Base-by-base conservation (phyloP, 129 eudicot genomes). In the Flaveria trinervia region DNA sequence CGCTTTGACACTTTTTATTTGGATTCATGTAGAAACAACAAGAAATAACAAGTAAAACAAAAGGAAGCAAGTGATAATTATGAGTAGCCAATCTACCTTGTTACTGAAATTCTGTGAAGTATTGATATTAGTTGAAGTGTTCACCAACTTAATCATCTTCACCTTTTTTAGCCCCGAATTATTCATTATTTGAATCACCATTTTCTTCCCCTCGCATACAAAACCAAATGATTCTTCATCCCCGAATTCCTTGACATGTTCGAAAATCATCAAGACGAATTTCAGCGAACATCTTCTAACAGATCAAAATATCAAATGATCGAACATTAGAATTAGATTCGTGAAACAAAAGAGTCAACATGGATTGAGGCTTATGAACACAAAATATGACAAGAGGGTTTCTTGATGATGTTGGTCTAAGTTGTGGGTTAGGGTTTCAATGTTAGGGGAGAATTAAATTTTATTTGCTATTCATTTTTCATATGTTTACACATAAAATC, bases 21-120 rank as follows among this genome's bases (percentile, higher is more conserved):
- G 18, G 36, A 50, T 79, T 51, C 60, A 46, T 18, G 56, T n/a
- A 64, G 71, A 54, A 51, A 74, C 55, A 75, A n/a, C 59, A 61
- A 12, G 51, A 33, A 30, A n/a, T 22, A 59, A 41, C 1, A 52
- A 65, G 7, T 33, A 64, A 50, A 7, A 61, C 68, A 23, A 73
- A 16, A 14, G 45, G 1, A 64, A 17, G 73, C 17, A 64, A 28
- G 16, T 64, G n/a, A 75, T 75, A 16, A 75, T 17, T 16, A 46
- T 75, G 50, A 30, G 36, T 30, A 30, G 36, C 5, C 0, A 30
- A 6, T 30, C 65, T 84, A 84, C 88, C 91, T 86, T 85, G 70
- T 86, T 89, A 70, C 90, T 84, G 16, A 83, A 77, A 68, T 85
- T 81, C 73, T 84, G 88, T 81, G 79, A 83, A 84, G 88, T 91